Evolutionary conservation across 2,329 filamentous ascomycete genomes (phyloP), one percentile per base, ranked within the genome.

Genomic region (Aspergillus hiratsukae): DNA sequence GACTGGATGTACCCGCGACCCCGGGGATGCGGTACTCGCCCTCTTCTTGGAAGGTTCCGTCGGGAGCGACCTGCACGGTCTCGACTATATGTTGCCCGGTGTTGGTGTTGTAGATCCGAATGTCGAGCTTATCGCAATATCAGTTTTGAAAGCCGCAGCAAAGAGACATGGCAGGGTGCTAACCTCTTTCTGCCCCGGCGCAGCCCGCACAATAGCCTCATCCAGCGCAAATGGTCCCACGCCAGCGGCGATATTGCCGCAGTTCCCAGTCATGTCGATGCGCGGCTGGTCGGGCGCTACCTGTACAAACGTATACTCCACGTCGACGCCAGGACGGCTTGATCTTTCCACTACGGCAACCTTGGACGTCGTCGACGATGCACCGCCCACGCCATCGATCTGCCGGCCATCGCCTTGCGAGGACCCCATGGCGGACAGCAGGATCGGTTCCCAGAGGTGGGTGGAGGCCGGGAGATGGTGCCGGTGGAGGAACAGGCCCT

Each of bases 221-320:
- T 89, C 71, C 68, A 83, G 72, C 3, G 82, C 81, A 64, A 83
- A 85, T 0, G 87, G 86, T 0, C 86, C 87, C 40, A 89, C 79
- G 0, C 83, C 80, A 28, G 81, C 77, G 3, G 79, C 82, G 82
- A 90, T 87, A 68, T 89, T 89, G 7, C 87, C 87, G 66, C 87
- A 89, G 62, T 88, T 90, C 19, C 86, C 83, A 0, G 84, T 82
- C 66, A 82, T 78, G 63, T 89, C 87, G 1, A 89, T 75, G 29
- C 74, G 72, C 3, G 77, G 75, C 60, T 85, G 78, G 54, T 80
- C 80, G 45, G 89, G 81, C 8, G 86, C 85, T 4, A 89, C 76
- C 51, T 86, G 83, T 2, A 86, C 81, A 67, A 90, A 90, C 0
- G 86, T 90, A 68, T 86, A 89, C 55, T 87, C 83, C 11, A 88